Percentiles rank a stretch among this genome's conserved stretches.
Conservation (phyloP, 2,329 filamentous ascomycete species). For the Monilinia polystroma region DNA sequence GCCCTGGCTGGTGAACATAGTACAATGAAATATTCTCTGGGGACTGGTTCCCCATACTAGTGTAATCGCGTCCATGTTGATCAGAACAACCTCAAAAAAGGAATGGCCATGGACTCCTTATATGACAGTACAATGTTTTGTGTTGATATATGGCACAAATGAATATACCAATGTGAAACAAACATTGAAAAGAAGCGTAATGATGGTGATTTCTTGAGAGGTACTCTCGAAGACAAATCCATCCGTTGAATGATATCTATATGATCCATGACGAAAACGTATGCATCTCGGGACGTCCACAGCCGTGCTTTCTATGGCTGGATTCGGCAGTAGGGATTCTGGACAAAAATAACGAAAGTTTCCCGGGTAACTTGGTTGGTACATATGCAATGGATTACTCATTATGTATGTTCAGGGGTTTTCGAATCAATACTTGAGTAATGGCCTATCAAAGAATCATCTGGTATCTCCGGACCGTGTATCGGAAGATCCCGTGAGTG, state of each 20-base stretch:
- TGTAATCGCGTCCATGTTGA: neutral
- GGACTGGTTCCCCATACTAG: neutral
- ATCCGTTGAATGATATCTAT: neutral
- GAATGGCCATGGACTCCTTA: too few species aligned
- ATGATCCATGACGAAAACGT: neutral
- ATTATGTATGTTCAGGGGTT: neutral
- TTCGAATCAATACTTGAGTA: neutral
- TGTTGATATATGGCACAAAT: neutral
- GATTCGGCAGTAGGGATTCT: conserved; percentile 4
- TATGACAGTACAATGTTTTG: neutral
- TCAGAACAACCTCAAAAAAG: neutral
- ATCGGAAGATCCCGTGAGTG: neutral
- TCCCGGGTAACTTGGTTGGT: neutral
- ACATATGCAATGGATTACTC: neutral
- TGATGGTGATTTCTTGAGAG: neutral
- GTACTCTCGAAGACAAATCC: neutral
- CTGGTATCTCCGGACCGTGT: neutral
- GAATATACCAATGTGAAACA: neutral
- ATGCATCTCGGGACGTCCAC: conserved; percentile 1
- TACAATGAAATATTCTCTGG: neutral
- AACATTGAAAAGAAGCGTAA: neutral
- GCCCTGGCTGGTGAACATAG: neutral
- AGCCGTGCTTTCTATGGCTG: neutral
- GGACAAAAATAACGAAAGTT: neutral
- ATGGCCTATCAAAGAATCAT: neutral